Percentiles rank a stretch among this genome's conserved stretches.
Evolutionary conservation across 345 rosid species (phyloP).

Genomic region (Reutealis trisperma): DNA sequence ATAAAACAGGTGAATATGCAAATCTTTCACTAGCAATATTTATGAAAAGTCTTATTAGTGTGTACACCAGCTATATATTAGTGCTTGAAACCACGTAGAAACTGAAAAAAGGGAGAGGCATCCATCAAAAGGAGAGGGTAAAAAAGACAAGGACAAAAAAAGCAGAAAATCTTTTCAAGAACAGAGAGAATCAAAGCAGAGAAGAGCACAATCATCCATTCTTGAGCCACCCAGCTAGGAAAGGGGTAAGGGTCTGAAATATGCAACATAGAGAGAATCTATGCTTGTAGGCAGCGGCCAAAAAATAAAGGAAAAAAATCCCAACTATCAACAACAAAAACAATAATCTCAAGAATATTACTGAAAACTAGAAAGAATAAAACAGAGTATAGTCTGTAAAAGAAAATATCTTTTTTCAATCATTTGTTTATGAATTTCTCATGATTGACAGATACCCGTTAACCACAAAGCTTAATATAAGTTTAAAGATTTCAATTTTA

Average conservation of each 20-base stretch:
- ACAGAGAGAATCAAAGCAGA: conserved; percentile 39
- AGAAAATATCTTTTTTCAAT: conserved; percentile 45
- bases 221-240: conserved; percentile 28
- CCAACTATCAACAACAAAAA: conserved; percentile 28
- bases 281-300: conserved; percentile 57
- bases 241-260: conserved; percentile 25
- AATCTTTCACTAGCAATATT: conserved; percentile 24
- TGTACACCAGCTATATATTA: conserved; percentile 47
- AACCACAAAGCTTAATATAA: conserved; percentile 34
- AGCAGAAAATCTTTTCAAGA: conserved; percentile 52
- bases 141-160: conserved; percentile 28
- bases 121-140: conserved; percentile 46
- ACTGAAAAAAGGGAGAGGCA: conserved; percentile 38
- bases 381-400: conserved; percentile 36
- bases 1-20: conserved; percentile 49
- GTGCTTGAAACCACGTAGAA: conserved; percentile 43
- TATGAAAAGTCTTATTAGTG: conserved; percentile 25
- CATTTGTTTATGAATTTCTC: conserved; percentile 58
- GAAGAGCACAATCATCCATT: conserved; percentile 41
- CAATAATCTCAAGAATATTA: conserved; percentile 42
- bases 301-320: conserved; percentile 22
- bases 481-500: conserved; percentile 24
- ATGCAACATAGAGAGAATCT: conserved; percentile 58
- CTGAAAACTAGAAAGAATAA: conserved; percentile 59
- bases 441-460: conserved; percentile 68